Evolutionary conservation across 164 flowering plant species (phyloP).

Genomic region (Nymphaea colorata): DNA sequence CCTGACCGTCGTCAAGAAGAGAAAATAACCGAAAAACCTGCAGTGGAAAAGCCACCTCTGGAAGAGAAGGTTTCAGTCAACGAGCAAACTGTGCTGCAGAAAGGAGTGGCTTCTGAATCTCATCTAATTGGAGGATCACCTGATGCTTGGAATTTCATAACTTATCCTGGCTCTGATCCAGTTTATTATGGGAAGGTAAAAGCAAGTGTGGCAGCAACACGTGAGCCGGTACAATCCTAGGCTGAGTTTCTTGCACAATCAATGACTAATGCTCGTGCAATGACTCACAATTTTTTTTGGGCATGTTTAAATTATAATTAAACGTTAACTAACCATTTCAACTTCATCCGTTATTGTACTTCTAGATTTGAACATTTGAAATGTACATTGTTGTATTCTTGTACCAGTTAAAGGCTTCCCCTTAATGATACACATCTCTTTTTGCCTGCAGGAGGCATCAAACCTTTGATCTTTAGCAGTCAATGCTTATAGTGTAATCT

Average conservation of each 20-base stretch:
- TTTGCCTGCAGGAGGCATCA: not conserved
- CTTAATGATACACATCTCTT: too few relatives aligned
- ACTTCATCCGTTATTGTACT: not conserved
- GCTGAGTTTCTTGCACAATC: not conserved
- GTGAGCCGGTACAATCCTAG: not conserved
- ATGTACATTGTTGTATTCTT: not conserved
- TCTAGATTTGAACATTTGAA: not conserved
- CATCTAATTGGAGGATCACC: slow-evolving; percentile 74
- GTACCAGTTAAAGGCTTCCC: too few relatives aligned
- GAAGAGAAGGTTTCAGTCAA: slow-evolving; percentile 13
- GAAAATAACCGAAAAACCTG: slow-evolving; percentile 7
- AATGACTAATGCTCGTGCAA: not conserved
- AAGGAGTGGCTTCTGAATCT: slow-evolving; percentile 13
- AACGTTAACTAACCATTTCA: not conserved
- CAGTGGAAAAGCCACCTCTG: slow-evolving; percentile 12
- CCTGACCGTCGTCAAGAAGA: slow-evolving; percentile 13
- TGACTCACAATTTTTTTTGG: not conserved
- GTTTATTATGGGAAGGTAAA: slow-evolving; percentile 63
- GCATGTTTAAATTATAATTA: not conserved
- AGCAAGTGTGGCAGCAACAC: slow-evolving; percentile 12
- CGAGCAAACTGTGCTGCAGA: slow-evolving; percentile 12
- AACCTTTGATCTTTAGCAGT: not conserved
- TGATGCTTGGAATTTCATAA: slow-evolving; percentile 75
- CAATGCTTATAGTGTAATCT: not conserved
- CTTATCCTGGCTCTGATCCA: slow-evolving; percentile 27